A percentile compares a stretch with the other conserved stretches of the same genome.
Conservation (phyloP, 75 land plant species). For the Picea glauca region DNA sequence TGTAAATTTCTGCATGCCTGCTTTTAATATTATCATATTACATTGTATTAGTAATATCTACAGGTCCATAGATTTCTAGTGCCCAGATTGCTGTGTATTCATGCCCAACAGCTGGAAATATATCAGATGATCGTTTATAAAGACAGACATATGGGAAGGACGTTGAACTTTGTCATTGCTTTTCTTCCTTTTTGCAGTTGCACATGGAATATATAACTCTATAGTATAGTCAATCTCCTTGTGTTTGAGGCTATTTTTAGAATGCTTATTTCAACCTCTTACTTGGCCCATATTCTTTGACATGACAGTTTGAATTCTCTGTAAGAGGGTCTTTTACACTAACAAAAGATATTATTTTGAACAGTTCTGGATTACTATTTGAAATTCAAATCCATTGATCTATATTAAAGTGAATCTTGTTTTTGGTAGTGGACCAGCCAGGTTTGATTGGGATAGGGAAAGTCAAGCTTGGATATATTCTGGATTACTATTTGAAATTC, state of each 20-base stretch:
- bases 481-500: neutral
- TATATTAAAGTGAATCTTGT: neutral
- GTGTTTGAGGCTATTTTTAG: neutral
- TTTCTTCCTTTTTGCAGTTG: neutral
- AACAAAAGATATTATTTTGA: neutral
- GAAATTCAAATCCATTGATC: neutral
- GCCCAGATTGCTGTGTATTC: neutral
- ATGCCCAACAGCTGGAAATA: too few species aligned
- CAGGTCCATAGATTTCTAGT: neutral
- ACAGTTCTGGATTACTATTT: neutral
- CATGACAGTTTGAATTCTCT: neutral
- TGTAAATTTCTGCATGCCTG: neutral
- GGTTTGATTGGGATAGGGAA: constrained; percentile 65
- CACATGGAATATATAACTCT: neutral
- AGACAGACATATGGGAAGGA: neutral
- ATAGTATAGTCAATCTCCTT: neutral
- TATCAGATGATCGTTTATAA: neutral
- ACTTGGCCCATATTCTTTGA: neutral
- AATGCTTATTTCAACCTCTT: neutral
- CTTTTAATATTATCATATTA: neutral
- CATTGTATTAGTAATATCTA: neutral
- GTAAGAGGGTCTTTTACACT: neutral
- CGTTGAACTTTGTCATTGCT: neutral
- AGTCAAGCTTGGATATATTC: constrained; percentile 51
- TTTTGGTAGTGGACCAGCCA: constrained; percentile 60